Evolutionary conservation across 192 early-diverging fungal genomes (phyloP).

Genomic region (Pecoramyces ruminantium): DNA sequence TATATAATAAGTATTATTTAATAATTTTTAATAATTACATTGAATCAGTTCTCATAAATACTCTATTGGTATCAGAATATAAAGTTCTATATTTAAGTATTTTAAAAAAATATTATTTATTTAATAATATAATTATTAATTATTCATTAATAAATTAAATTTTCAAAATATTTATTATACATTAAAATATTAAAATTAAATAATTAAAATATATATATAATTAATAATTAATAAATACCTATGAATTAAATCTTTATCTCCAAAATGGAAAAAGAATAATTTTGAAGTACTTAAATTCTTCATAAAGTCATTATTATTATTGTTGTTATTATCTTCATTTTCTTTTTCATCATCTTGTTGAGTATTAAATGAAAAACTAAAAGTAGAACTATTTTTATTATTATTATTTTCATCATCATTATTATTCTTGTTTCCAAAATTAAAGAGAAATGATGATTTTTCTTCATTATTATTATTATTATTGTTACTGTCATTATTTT

Average conservation of each 20-base stretch:
- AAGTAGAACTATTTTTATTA: neutral
- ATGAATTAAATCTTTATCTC: neutral
- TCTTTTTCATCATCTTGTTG: neutral
- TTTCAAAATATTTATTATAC: too few species aligned
- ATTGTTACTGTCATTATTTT: neutral
- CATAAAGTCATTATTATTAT: neutral
- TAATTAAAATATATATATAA: too few species aligned
- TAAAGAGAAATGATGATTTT: neutral
- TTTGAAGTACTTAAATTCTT: neutral
- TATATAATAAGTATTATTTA: too few species aligned
- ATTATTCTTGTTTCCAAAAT: neutral
- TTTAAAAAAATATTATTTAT: too few species aligned
- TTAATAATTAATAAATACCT: neutral
- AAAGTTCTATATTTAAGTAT: too few species aligned
- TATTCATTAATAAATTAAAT: too few species aligned
- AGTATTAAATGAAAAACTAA: neutral
- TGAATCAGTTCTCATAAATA: constrained; percentile 11
- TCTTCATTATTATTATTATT: neutral
- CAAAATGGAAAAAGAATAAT: neutral
- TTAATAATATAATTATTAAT: too few species aligned
- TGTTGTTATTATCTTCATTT: neutral
- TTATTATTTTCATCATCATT: too few species aligned
- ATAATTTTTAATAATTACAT: constrained; percentile 7
- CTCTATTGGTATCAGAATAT: constrained; percentile 1
- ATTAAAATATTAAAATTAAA: too few species aligned